Percentiles rank a stretch among this genome's conserved stretches.
Conservation (phyloP, 75 land plant species). For the Adiantum capillusveneris region DNA sequence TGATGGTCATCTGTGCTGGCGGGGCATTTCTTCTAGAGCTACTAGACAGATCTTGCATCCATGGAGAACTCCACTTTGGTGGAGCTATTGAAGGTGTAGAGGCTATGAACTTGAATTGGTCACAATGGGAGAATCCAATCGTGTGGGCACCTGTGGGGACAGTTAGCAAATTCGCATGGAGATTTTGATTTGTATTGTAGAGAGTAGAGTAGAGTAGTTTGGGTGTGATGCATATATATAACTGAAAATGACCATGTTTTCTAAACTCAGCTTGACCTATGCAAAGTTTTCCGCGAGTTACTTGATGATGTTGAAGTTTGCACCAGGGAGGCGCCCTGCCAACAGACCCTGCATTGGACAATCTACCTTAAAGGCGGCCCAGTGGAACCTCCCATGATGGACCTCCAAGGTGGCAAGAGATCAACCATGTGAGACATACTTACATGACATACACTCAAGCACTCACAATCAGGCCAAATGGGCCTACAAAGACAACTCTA, state of each 20-base stretch:
- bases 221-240: too few relatives aligned
- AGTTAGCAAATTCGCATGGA: too few relatives aligned
- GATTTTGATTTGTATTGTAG: too few relatives aligned
- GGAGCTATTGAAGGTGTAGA: slow-evolving; percentile 45
- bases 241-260: slow-evolving; percentile 45
- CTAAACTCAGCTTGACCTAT: slow-evolving; percentile 13
- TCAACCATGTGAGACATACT: too few relatives aligned
- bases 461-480: too few relatives aligned
- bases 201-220: too few relatives aligned
- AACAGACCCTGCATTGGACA: slow-evolving; percentile 16
- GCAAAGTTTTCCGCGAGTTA: slow-evolving; percentile 20
- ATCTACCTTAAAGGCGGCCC: slow-evolving; percentile 24
- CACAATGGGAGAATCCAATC: slow-evolving; percentile 43
- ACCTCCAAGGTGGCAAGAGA: slow-evolving; percentile 28
- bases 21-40: slow-evolving; percentile 42
- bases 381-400: slow-evolving; percentile 29
- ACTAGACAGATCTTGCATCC: slow-evolving; percentile 41
- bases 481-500: not conserved
- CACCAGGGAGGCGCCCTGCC: slow-evolving; percentile 11
- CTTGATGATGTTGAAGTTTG: slow-evolving; percentile 10
- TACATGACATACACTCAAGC: too few relatives aligned
- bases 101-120: slow-evolving; percentile 23
- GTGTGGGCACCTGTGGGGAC: slow-evolving; percentile 50
- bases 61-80: slow-evolving; percentile 30
- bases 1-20: not conserved